Evolutionary conservation across 169 alveolate species (phyloP).

Genomic region (Plasmodium knowlesi): DNA sequence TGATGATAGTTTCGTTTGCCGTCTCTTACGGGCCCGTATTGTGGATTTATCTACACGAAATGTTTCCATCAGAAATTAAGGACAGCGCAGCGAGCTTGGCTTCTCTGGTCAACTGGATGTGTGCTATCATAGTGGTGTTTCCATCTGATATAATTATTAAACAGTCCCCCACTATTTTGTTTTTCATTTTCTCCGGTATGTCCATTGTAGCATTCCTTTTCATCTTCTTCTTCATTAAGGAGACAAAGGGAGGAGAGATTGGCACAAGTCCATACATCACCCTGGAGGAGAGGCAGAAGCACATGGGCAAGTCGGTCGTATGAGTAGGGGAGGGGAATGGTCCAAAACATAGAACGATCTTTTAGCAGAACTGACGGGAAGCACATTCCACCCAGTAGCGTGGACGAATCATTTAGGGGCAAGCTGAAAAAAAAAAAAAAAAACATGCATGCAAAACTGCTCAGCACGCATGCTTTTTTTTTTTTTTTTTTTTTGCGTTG

Average conservation of each 20-base stretch:
- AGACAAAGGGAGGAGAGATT: slow-evolving; percentile 87
- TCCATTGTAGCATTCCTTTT: slow-evolving; percentile 77
- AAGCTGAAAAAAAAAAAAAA: background rate
- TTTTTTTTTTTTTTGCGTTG: background rate
- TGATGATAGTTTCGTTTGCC: slow-evolving; percentile 87
- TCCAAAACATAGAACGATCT: background rate
- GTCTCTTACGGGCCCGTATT: slow-evolving; percentile 89
- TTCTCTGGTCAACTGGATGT: slow-evolving; percentile 85
- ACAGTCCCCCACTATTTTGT: slow-evolving; percentile 76
- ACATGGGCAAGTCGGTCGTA: slow-evolving; percentile 25
- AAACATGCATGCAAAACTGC: background rate
- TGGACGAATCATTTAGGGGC: background rate
- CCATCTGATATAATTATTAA: slow-evolving; percentile 84
- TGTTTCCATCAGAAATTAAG: slow-evolving; percentile 88
- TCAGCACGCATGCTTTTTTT: background rate
- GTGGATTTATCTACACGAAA: slow-evolving; percentile 90
- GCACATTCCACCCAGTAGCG: background rate
- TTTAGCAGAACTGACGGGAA: background rate
- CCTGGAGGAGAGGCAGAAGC: slow-evolving; percentile 36
- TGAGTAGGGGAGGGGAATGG: background rate
- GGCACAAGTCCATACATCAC: slow-evolving; percentile 77
- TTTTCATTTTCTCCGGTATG: slow-evolving; percentile 80
- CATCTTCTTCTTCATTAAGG: slow-evolving; percentile 83
- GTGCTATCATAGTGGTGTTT: slow-evolving; percentile 83
- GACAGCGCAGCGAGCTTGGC: slow-evolving; percentile 87